Conservation (phyloP, 2,329 filamentous ascomycete species). For the Aspergillus piperis region DNA sequence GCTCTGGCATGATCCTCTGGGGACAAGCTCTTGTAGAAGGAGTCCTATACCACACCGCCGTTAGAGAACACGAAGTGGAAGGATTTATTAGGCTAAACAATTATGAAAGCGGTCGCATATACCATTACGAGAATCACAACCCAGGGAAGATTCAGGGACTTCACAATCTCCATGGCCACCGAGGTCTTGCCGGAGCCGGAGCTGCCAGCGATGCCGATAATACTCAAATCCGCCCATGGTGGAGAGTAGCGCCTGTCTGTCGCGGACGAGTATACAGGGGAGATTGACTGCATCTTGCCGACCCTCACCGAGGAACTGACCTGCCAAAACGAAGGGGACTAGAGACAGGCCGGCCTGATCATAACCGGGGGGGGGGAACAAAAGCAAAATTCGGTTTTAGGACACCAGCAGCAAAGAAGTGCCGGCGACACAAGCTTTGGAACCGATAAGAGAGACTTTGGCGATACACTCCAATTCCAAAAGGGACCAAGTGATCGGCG, state of each 20-base stretch:
- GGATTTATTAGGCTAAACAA: not conserved
- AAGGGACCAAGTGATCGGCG: constrained; percentile 12
- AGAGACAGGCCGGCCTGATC: constrained; percentile 3
- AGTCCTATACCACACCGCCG: constrained; percentile 64
- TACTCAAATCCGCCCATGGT: constrained; percentile 93
- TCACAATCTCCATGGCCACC: constrained; percentile 86
- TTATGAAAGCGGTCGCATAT: constrained; percentile 27
- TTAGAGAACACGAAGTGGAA: constrained; percentile 17
- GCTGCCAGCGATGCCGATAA: constrained; percentile 93
- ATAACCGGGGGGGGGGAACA: not conserved
- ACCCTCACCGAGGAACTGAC: constrained; percentile 10
- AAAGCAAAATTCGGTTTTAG: not conserved
- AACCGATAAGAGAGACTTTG: not conserved
- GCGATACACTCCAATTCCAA: not conserved
- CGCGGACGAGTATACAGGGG: constrained; percentile 39
- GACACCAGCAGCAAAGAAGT: not conserved
- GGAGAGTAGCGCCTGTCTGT: constrained; percentile 78
- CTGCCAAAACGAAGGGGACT: not conserved
- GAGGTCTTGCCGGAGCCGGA: constrained; percentile 97
- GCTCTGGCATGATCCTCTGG: constrained; percentile 76
- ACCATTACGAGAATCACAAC: constrained; percentile 98
- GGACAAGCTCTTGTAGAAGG: constrained; percentile 90
- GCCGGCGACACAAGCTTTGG: not conserved
- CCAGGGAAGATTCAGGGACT: constrained; percentile 89
- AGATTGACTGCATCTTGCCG: constrained; percentile 39